phyloP scores from a whole-genome alignment of 2,329 filamentous ascomycete genomes.

The Malbranchea cinnamomea region DNA sequence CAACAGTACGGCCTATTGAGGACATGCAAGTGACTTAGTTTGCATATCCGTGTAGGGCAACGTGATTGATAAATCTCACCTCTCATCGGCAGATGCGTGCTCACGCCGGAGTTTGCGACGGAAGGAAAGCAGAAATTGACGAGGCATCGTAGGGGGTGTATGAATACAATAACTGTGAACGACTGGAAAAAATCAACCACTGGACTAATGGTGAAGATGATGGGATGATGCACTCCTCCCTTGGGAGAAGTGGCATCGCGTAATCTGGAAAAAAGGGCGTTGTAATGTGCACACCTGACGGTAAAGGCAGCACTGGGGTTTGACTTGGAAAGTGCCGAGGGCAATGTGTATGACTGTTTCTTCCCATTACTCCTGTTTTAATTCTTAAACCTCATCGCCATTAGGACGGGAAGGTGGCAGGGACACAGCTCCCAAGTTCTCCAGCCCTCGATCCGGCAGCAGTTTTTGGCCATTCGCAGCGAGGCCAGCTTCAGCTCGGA shows the following conservation, averaged over 20 bases:
- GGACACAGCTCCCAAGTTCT: constrained; percentile 19
- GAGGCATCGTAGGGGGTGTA: too few species aligned
- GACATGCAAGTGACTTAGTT: constrained; percentile 3
- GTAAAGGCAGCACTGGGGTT: too few species aligned
- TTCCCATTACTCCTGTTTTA: too few species aligned
- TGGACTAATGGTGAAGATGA: too few species aligned
- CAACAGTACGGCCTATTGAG: constrained; percentile 9
- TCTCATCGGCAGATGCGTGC: constrained; percentile 7
- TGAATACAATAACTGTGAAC: constrained; percentile 7
- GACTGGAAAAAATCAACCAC: constrained; percentile 1
- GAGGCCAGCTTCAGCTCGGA: constrained; percentile 32
- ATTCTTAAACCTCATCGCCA: neutral
- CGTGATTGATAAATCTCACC: constrained; percentile 13
- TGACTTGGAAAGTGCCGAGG: too few species aligned
- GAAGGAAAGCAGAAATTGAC: constrained; percentile 18
- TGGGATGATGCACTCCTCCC: neutral
- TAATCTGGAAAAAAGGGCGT: neutral
- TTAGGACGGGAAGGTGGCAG: neutral
- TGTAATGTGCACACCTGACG: too few species aligned
- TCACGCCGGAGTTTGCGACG: constrained; percentile 15
- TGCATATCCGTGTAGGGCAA: neutral
- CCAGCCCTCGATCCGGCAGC: constrained; percentile 21
- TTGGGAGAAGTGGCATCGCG: neutral
- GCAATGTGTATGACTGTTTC: too few species aligned
- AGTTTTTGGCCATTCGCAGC: constrained; percentile 13